phyloP scores from a whole-genome alignment of 164 flowering plant species.

The Stephania cephalantha region DNA sequence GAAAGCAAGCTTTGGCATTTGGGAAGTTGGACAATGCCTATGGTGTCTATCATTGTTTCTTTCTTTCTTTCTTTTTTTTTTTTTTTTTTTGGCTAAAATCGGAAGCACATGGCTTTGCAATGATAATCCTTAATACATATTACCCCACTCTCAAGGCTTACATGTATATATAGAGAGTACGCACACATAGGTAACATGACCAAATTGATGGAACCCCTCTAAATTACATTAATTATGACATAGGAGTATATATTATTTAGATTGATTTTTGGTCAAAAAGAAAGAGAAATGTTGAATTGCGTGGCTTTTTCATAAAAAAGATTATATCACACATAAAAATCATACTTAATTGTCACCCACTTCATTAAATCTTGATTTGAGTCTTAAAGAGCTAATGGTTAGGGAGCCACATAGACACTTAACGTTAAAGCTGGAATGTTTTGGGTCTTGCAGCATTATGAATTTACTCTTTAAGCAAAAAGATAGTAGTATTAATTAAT shows the following conservation, averaged over 20 bases:
- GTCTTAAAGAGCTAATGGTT: conserved; percentile 2
- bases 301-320: neutral
- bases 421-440: neutral
- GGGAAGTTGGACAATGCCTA: conserved; percentile 11
- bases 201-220: conserved; percentile 9
- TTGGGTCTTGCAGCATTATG: neutral
- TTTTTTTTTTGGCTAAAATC: conserved; percentile 21
- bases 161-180: conserved; percentile 7
- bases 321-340: conserved; percentile 4
- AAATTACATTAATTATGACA: neutral
- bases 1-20: conserved; percentile 13
- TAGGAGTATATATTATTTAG: neutral
- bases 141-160: conserved; percentile 3
- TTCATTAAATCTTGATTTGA: neutral
- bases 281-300: neutral
- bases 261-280: conserved; percentile 7
- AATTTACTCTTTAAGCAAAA: neutral
- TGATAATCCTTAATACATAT: conserved; percentile 7
- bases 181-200: conserved; percentile 15
- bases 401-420: neutral
- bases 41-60: conserved; percentile 23
- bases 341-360: conserved; percentile 5
- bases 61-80: conserved; percentile 14
- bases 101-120: conserved; percentile 33
- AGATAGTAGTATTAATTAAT: no score